Base-by-base conservation (phyloP, 768 basidiomycete species). In the Suillus luteus region DNA sequence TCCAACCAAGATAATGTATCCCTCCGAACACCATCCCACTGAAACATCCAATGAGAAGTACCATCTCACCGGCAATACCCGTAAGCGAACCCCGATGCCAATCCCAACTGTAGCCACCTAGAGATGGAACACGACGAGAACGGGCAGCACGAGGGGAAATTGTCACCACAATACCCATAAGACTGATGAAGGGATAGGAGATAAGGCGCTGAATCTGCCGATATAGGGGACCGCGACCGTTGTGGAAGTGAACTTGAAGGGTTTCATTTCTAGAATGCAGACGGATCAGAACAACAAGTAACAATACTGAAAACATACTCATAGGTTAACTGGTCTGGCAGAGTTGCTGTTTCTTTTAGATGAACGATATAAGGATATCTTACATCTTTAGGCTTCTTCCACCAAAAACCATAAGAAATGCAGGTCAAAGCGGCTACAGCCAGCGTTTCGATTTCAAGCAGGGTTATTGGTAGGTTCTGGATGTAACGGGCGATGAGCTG, bases 361-460 rank as follows among this genome's bases (percentile, higher is more conserved):
- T 64, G 9, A 44, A 62, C 48, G 35, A 22, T 14, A 35, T n/a
- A 31, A 22, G 70, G 70, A 55, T 59, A 59, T 17, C 43, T 22
- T 15, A 74, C 65, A 62, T 71, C 64, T 27, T 73, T 64, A 1
- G 78, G 78, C 61, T 79, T 79, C 48, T 71, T 54, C 77, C 73
- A 75, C 77, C 78, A 80, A 22, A 75, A 63, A 9, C 62, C 54
- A 55, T 75, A 78, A 9, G 71, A 69, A 38, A 72, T 33, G 14
- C 67, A 60, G 38, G 76, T 75, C 24, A 77, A 62, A 8, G 65
- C 60, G 1, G 71, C 72, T 61, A 74, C 72, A 10, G 76, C 75
- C 17, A 78, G 59, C 0, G 78, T 77, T 7, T 67, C 41, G 9
- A 79, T 40, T 67, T 80, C 77, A 4, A 80, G 70, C 43, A 76